Base-by-base conservation (phyloP, 345 rosid genomes). In the Salix exigua region DNA sequence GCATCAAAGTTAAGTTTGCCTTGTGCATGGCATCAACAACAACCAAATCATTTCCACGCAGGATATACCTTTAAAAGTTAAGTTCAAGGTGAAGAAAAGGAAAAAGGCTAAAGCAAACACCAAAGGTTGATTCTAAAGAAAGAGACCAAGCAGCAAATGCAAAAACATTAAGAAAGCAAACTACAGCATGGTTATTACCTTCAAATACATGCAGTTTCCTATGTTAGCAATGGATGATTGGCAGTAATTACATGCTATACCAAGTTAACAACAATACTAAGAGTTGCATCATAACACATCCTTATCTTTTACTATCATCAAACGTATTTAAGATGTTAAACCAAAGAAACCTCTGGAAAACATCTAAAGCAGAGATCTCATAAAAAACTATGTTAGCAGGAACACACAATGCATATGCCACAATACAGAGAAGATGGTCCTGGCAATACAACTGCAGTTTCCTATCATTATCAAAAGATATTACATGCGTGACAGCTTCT, bases 111-210 rank as follows among this genome's bases (percentile, higher is more conserved):
- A 70, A 75, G 50, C 17, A 66, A 62, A 50, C 66, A 66, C 28
- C 33, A 63, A 63, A 51, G 38, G 61, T 26, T 51, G 30, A 66
- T 30, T 75, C 68, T 58, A 26, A 42, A 78, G 71, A 37, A 67
- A 62, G 68, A 33, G 70, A 73, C 37, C 37, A 35, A 42, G 13
- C 30, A 9, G 21, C 12, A 33, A 48, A 14, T 16, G 8, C 58
- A 12, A 16, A 21, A 23, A 66, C 12, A 51, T 6, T 66, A 67
- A 2, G 25, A 37, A 65, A 51, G 19, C 42, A 33, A 58, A 58
- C 25, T 14, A 58, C 38, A 8, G 48, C 7, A 13, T 35, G 66
- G 19, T 30, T 44, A 44, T 31, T 21, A 48, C 69, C 19, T 44
- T 44, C 61, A 25, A 8, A 42, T 26, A 64, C 26, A 64, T 46